phyloP scores from a whole-genome alignment of 1,284 basidiomycete species.

The Boletus hoseneyae region DNA sequence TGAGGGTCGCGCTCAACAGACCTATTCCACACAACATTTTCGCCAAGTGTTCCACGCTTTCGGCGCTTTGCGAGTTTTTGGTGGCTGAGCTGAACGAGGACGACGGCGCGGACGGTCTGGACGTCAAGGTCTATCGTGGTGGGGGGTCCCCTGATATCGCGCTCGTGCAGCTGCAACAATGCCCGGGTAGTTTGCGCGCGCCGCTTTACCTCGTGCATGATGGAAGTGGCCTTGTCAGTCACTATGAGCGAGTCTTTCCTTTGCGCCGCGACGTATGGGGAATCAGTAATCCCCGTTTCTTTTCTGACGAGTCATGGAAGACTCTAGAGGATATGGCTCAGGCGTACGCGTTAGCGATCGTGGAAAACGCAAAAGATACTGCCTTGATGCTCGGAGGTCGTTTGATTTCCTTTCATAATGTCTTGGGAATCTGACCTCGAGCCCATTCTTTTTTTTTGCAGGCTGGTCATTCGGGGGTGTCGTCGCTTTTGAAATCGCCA shows the following conservation, averaged over 20 bases:
- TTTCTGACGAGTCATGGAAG: slow-evolving; percentile 42
- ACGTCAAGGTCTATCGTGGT: not conserved
- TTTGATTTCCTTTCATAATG: no score
- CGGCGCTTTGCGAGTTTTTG: slow-evolving; percentile 20
- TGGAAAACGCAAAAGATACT: slow-evolving; percentile 35
- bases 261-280: slow-evolving; percentile 56
- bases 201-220: slow-evolving; percentile 70
- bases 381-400: slow-evolving; percentile 57
- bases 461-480: slow-evolving; percentile 80
- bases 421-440: not conserved
- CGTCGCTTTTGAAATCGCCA: slow-evolving; percentile 62
- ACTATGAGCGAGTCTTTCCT: slow-evolving; percentile 47
- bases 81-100: not conserved
- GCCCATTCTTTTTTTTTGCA: slow-evolving; percentile 20
- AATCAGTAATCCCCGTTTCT: slow-evolving; percentile 55
- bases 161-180: slow-evolving; percentile 37
- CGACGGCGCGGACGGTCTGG: not conserved
- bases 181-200: slow-evolving; percentile 11
- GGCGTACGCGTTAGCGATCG: slow-evolving; percentile 40
- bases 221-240: slow-evolving; percentile 58
- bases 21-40: slow-evolving; percentile 44
- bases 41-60: slow-evolving; percentile 18
- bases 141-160: slow-evolving; percentile 2
- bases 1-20: slow-evolving; percentile 40
- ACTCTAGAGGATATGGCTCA: slow-evolving; percentile 51